phyloP scores from a whole-genome alignment of 179 eudicot genomes.

The Vitellaria paradoxa region DNA sequence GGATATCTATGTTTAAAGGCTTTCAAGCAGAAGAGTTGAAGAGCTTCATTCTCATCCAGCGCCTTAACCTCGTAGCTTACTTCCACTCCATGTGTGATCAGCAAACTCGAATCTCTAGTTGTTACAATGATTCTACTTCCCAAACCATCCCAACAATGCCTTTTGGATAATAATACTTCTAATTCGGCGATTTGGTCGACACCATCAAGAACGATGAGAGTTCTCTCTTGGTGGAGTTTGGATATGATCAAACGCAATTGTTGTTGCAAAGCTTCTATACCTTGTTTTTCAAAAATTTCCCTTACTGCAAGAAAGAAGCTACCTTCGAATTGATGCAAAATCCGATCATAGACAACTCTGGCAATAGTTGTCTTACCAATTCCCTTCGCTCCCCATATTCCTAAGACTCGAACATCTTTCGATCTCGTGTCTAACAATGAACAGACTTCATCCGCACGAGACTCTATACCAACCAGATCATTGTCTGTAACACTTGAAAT shows the following conservation, averaged over 20 bases:
- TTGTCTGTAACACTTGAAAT: background rate
- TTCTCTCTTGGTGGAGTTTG: background rate
- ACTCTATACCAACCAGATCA: slow-evolving; percentile 10
- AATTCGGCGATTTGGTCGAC: background rate
- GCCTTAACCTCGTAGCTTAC: background rate
- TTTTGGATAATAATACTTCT: background rate
- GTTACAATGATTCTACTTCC: slow-evolving; percentile 22
- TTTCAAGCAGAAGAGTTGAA: slow-evolving; percentile 6
- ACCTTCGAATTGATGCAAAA: background rate
- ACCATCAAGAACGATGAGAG: slow-evolving; percentile 17
- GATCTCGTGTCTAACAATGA: background rate
- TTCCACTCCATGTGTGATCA: background rate
- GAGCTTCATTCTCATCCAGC: slow-evolving; percentile 12
- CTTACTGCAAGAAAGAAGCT: slow-evolving; percentile 6
- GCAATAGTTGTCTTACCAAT: slow-evolving; percentile 14
- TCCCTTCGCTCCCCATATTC: slow-evolving; percentile 17
- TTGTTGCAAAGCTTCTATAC: slow-evolving; percentile 9
- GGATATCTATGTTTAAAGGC: slow-evolving; percentile 16
- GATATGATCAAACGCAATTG: background rate
- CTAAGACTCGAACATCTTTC: background rate
- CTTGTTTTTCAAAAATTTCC: background rate
- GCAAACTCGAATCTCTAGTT: slow-evolving; percentile 12
- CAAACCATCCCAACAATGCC: background rate
- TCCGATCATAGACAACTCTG: slow-evolving; percentile 2
- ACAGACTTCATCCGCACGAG: background rate